Conservation (phyloP, 2,329 filamentous ascomycete species). For the Aspergillus sp. region DNA sequence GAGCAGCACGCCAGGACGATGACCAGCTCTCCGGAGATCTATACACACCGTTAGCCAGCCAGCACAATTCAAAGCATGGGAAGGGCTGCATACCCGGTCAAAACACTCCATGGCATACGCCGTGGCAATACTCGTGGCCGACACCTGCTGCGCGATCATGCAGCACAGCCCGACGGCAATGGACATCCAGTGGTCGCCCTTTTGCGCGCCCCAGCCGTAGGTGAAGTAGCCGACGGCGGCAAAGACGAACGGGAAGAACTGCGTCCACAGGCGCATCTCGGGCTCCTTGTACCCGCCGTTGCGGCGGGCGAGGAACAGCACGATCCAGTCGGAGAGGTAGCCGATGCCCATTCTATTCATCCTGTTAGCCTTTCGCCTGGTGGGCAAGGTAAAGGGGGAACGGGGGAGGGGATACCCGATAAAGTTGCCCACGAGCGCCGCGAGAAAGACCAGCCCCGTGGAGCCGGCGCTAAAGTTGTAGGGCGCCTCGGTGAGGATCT, state of each 20-base stretch:
- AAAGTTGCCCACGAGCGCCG: conserved; percentile 33
- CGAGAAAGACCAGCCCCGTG: conserved; percentile 32
- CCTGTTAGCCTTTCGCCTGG: background rate
- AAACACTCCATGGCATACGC: conserved; percentile 46
- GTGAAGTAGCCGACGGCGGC: conserved; percentile 36
- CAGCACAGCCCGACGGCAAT: conserved; percentile 37
- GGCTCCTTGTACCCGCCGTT: conserved; percentile 38
- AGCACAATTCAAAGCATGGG: no score
- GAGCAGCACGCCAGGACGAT: conserved; percentile 39
- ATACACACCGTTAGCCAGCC: background rate
- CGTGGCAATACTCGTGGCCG: conserved; percentile 38
- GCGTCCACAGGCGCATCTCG: conserved; percentile 40
- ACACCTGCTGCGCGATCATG: conserved; percentile 44
- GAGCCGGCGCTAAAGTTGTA: conserved; percentile 36
- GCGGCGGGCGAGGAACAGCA: conserved; percentile 32
- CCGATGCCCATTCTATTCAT: conserved; percentile 44
- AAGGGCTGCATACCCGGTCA: conserved; percentile 25
- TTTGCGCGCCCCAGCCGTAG: conserved; percentile 40
- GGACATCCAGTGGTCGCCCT: conserved; percentile 34
- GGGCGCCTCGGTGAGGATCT: conserved; percentile 36
- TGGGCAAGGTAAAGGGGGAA: background rate
- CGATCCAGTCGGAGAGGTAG: conserved; percentile 30
- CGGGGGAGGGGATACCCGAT: conserved; percentile 20
- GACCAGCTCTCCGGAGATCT: conserved; percentile 40
- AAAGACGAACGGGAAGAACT: conserved; percentile 31